Percentiles rank a stretch among this genome's conserved stretches.
Evolutionary conservation across 1,284 basidiomycete genomes (phyloP).

Genomic region (Polyporus tsugae): DNA sequence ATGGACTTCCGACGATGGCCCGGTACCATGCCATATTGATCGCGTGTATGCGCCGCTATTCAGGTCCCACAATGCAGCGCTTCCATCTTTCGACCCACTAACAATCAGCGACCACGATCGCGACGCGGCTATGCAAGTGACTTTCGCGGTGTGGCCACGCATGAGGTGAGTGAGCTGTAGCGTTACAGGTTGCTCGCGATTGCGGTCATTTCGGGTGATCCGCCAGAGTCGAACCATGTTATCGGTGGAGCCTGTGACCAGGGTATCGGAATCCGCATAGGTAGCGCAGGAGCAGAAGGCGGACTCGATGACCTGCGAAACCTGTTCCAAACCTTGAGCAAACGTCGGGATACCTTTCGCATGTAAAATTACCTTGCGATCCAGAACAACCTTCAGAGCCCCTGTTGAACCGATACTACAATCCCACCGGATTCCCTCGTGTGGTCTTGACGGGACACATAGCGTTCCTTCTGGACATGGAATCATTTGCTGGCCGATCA

Average conservation of each 20-base stretch:
- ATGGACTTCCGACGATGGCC: slow-evolving; percentile 60
- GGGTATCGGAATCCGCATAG: slow-evolving; percentile 75
- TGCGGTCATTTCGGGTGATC: slow-evolving; percentile 47
- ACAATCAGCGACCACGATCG: slow-evolving; percentile 86
- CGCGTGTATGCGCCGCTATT: slow-evolving; percentile 83
- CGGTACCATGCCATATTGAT: slow-evolving; percentile 73
- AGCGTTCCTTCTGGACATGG: slow-evolving; percentile 70
- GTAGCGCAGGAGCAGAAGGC: slow-evolving; percentile 77
- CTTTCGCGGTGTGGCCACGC: slow-evolving; percentile 75
- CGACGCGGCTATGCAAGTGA: slow-evolving; percentile 79
- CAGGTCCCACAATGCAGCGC: slow-evolving; percentile 90
- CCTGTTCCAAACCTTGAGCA: slow-evolving; percentile 45
- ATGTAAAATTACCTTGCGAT: slow-evolving; percentile 57
- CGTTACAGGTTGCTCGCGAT: slow-evolving; percentile 37
- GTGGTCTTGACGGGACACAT: slow-evolving; percentile 64
- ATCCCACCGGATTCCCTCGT: slow-evolving; percentile 79
- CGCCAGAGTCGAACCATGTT: slow-evolving; percentile 85
- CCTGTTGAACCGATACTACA: slow-evolving; percentile 47
- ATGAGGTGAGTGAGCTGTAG: slow-evolving; percentile 75
- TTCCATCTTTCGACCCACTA: slow-evolving; percentile 87
- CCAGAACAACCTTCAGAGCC: slow-evolving; percentile 68
- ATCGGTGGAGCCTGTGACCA: slow-evolving; percentile 82
- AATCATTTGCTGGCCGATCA: slow-evolving; percentile 66
- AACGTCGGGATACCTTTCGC: slow-evolving; percentile 14
- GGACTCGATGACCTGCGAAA: slow-evolving; percentile 80